Evolutionary conservation across 108 stramenopile species (phyloP), one percentile per base, ranked within the genome.

Genomic region (Fistulifera pelliculosa): DNA sequence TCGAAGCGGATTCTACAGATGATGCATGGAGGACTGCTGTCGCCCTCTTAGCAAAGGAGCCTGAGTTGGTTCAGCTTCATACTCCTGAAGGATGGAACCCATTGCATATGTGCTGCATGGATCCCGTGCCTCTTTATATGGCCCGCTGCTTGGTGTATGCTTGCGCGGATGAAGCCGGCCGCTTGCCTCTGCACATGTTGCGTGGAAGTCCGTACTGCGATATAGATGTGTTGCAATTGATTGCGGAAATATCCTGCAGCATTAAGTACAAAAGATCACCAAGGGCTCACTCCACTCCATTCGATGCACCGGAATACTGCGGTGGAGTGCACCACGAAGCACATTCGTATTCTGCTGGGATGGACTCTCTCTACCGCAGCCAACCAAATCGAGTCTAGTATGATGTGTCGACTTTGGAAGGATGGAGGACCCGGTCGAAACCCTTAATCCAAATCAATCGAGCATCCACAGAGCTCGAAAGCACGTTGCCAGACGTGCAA

Each of bases 211-310:
- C 75, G 11, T 60, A 62, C 12, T 70, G 62, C 17, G 58, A 76
- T 61, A 22, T 63, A 2, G 62, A 56, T 1, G 66, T 61, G 2
- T 63, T 70, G 63, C 64, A 68, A 38, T 31, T 70, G 38, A 42
- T 78, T 39, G 71, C 73, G 26, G 71, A 78, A 61, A 25, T 73
- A 65, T 55, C 77, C 77, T 1, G 51, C n/a, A n/a, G n/a, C n/a
- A n/a, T n/a, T n/a, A n/a, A n/a, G n/a, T n/a, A n/a, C n/a, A n/a
- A n/a, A n/a, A n/a, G n/a, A n/a, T n/a, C n/a, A n/a, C n/a, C n/a
- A n/a, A n/a, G n/a, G n/a, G n/a, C n/a, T n/a, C n/a, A n/a, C n/a
- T n/a, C n/a, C n/a, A n/a, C n/a, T n/a, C n/a, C n/a, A n/a, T n/a
- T n/a, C n/a, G n/a, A n/a, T n/a, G n/a, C n/a, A n/a, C n/a, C n/a